phyloP scores from a whole-genome alignment of 2,329 filamentous ascomycete genomes.

The Chalara sp. region DNA sequence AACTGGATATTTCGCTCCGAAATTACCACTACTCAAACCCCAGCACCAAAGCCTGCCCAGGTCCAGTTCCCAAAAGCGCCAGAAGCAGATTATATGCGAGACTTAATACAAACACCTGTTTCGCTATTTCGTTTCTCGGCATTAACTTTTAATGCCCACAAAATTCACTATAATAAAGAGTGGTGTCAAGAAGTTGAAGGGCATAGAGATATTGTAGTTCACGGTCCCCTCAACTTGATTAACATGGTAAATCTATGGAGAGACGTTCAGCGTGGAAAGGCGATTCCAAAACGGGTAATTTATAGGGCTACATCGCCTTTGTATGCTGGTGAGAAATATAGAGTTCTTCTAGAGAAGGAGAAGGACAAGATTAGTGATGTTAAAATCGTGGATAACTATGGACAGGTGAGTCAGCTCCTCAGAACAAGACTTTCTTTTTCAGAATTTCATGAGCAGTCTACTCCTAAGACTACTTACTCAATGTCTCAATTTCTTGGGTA shows the following conservation, averaged over 20 bases:
- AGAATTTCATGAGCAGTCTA: no score
- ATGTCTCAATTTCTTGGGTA: no score
- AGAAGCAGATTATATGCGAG: slow-evolving; percentile 23
- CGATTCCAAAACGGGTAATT: slow-evolving; percentile 34
- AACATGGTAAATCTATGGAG: slow-evolving; percentile 63
- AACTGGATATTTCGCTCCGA: slow-evolving; percentile 26
- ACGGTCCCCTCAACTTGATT: slow-evolving; percentile 72
- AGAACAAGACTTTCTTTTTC: no score
- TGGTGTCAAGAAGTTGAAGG: slow-evolving; percentile 36
- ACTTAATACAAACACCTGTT: slow-evolving; percentile 23
- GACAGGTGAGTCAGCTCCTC: slow-evolving; percentile 14
- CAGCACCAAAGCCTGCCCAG: slow-evolving; percentile 8
- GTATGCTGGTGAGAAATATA: slow-evolving; percentile 41
- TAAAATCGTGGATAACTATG: slow-evolving; percentile 22
- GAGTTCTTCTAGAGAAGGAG: slow-evolving; percentile 33
- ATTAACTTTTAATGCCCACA: slow-evolving; percentile 79
- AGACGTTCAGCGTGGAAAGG: slow-evolving; percentile 31
- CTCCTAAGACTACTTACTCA: no score
- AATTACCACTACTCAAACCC: slow-evolving; percentile 18
- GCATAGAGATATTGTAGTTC: slow-evolving; percentile 66
- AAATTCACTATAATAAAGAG: slow-evolving; percentile 73
- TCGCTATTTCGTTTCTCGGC: slow-evolving; percentile 73
- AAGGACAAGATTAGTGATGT: slow-evolving; percentile 18
- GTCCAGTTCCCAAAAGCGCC: slow-evolving; percentile 8
- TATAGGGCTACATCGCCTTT: slow-evolving; percentile 43